phyloP scores from a whole-genome alignment of 2,329 filamentous ascomycete genomes.

The Claviceps digitariae region DNA sequence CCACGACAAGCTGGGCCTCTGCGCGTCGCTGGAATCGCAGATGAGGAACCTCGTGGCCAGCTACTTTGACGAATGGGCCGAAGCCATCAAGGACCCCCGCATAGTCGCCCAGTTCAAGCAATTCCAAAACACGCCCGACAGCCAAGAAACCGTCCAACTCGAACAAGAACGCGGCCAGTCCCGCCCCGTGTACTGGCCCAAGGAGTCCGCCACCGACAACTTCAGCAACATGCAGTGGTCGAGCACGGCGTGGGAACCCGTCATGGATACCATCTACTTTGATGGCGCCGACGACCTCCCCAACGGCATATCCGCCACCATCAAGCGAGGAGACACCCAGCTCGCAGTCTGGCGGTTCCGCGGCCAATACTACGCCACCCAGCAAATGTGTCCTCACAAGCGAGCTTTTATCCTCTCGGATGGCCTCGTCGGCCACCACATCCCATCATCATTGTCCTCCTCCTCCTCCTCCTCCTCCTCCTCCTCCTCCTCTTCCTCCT shows the following conservation, averaged over 20 bases:
- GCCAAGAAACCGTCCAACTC: constrained; percentile 52
- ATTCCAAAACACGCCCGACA: constrained; percentile 73
- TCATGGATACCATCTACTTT: constrained; percentile 60
- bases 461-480: neutral
- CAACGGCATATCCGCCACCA: constrained; percentile 59
- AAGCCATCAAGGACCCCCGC: constrained; percentile 57
- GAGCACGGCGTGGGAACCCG: constrained; percentile 59
- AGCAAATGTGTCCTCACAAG: constrained; percentile 94
- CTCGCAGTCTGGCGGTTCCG: constrained; percentile 75
- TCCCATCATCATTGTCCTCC: constrained; percentile 6
- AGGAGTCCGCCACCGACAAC: constrained; percentile 51
- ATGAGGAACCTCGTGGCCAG: constrained; percentile 75
- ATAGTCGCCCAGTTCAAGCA: constrained; percentile 60
- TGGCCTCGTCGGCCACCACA: constrained; percentile 58
- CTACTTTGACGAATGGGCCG: constrained; percentile 88
- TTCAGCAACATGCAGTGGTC: constrained; percentile 59
- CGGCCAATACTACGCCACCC: constrained; percentile 69
- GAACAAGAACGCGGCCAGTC: constrained; percentile 59
- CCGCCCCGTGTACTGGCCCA: constrained; percentile 66
- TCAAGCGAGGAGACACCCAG: constrained; percentile 83
- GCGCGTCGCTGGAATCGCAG: constrained; percentile 69
- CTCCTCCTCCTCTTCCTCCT: no score
- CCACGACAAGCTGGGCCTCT: constrained; percentile 76
- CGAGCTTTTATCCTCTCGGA: constrained; percentile 81
- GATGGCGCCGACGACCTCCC: constrained; percentile 45